Conservation (phyloP, 1,284 basidiomycete genomes). For the Cutaneotrichosporon sp. region DNA sequence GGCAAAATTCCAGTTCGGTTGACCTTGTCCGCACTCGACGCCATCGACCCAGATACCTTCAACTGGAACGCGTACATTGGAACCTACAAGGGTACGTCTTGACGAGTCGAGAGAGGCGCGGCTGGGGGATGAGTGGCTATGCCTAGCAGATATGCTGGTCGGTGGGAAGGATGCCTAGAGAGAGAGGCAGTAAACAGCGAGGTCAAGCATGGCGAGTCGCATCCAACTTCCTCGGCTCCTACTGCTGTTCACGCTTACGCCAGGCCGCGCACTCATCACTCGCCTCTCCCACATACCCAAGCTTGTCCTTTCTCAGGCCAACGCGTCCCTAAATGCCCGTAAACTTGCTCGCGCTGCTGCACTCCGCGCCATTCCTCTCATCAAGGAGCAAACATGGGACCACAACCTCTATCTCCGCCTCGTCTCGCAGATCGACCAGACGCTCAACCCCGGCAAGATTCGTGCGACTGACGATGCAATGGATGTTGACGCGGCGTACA, state of each 20-base stretch:
- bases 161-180: no score
- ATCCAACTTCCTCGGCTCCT: not conserved
- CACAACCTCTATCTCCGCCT: conserved; percentile 23
- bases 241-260: conserved; percentile 6
- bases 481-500: conserved; percentile 23
- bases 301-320: conserved; percentile 22
- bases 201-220: not conserved
- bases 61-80: conserved; percentile 38
- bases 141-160: no score
- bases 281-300: conserved; percentile 35
- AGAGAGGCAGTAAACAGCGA: no score
- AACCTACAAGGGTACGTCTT: conserved; percentile 39
- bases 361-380: conserved; percentile 31
- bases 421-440: conserved; percentile 17
- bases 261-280: conserved; percentile 48
- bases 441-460: conserved; percentile 13
- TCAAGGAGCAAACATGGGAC: conserved; percentile 38
- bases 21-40: conserved; percentile 8
- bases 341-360: conserved; percentile 35
- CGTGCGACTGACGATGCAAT: conserved; percentile 20
- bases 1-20: not conserved
- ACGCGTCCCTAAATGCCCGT: conserved; percentile 22
- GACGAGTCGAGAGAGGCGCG: not conserved
- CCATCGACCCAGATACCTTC: conserved; percentile 19
- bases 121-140: no score